Base-by-base conservation (phyloP, 2,329 filamentous ascomycete genomes). In the Penicillium sp. region DNA sequence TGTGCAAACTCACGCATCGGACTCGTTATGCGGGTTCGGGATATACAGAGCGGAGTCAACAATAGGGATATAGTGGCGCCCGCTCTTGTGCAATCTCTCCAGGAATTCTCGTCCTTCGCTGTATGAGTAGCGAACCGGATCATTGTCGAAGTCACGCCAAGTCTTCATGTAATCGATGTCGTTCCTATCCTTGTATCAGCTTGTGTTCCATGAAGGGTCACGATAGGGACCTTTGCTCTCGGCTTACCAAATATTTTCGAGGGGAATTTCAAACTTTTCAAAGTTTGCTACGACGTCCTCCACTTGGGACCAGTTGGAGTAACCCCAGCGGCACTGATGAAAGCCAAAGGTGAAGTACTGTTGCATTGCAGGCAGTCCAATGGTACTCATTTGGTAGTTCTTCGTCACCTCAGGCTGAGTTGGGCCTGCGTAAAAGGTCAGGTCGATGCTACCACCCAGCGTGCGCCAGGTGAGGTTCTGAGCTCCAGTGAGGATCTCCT, bases 271-370 rank as follows among this genome's bases (percentile, higher is more conserved):
- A 49, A 81, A 81, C 18, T 70, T 72, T 49, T 72, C 74, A 65
- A 78, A 81, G 44, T 74, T 76, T 42, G 78, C 69, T 28, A 81
- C 73, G 9, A 81, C 75, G 55, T 79, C 79, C 54, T 85, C 78
- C 3, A 89, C 63, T 25, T 81, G 76, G 1, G 81, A 79, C 82
- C 86, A 89, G 60, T 88, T 89, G 33, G 78, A 73, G 65, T 93
- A 93, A 0, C 88, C 89, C 83, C 88, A 93, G 51, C 87, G 79
- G 60, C 88, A 92, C 65, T 95, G 88, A 57, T 95, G 89, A 64
- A 80, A 92, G 0, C 89, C 89, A 52, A 95, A 82, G 0, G 84
- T 82, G 77, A 82, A 92, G 71, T 93, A 93, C 57, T 87, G 84
- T 63, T 91, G 86, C 81, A 92, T 84, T 0, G 83, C 83, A 1